Evolutionary conservation across 148 eudicot species (phyloP).

Genomic region (Pharnaceum exiguum): DNA sequence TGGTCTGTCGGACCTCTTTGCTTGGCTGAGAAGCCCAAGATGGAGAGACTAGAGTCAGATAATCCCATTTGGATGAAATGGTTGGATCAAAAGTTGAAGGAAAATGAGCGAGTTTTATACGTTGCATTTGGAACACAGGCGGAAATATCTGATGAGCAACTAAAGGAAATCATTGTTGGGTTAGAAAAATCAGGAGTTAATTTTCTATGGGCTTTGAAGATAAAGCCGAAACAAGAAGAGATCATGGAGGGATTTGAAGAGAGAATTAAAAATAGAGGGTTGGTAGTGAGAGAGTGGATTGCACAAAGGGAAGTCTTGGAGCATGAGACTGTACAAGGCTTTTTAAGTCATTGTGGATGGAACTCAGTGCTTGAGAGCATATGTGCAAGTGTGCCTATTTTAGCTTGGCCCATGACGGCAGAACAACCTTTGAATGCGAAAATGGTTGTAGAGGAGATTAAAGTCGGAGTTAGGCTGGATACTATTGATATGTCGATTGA

Average conservation of each 20-base stretch:
- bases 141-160: constrained; percentile 31
- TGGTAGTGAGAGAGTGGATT: constrained; percentile 55
- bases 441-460: constrained; percentile 56
- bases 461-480: constrained; percentile 40
- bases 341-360: constrained; percentile 74
- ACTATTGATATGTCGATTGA: constrained; percentile 34
- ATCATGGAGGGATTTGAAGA: constrained; percentile 28
- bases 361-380: constrained; percentile 57
- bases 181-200: constrained; percentile 35
- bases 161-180: constrained; percentile 36
- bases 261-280: constrained; percentile 37
- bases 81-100: constrained; percentile 35
- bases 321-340: constrained; percentile 38
- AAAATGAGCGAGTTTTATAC: constrained; percentile 33
- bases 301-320: constrained; percentile 43
- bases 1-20: constrained; percentile 53
- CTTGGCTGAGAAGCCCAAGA: constrained; percentile 10
- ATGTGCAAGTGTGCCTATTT: constrained; percentile 51
- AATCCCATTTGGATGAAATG: constrained; percentile 40
- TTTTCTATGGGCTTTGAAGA: constrained; percentile 55
- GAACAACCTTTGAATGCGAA: constrained; percentile 57
- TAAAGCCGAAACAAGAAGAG: constrained; percentile 1
- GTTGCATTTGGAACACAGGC: constrained; percentile 66
- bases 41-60: neutral
- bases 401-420: constrained; percentile 74